Base-by-base conservation (phyloP, 352 stramenopile species). In the Aphanomyces astaci region DNA sequence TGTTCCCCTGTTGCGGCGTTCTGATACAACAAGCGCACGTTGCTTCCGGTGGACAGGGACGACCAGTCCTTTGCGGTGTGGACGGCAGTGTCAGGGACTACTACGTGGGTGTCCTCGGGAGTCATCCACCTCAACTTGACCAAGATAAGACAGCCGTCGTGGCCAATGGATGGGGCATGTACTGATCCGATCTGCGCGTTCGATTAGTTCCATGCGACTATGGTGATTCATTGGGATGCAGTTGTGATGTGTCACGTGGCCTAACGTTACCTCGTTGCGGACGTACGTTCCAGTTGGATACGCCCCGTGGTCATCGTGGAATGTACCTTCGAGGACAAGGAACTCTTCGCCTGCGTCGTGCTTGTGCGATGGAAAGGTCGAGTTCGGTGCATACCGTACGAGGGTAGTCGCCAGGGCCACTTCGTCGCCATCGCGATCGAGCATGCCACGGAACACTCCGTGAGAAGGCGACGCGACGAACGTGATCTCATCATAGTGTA, bases 331-430 rank as follows among this genome's bases (percentile, higher is more conserved):
- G 3, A 81, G 55, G 5, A 81, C 75, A 10, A 81, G 31, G 51
- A 78, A 81, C 64, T 81, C 75, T 71, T 81, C 75, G n/a, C 75
- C 75, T 48, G 73, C 75, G 60, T 72, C 66, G 57, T 81, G 75
- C 30, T 63, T 59, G 55, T 81, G 75, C 30, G 70, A 53, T 45
- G 75, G 73, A 64, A 81, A 78, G n/a, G 71, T 73, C 1, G 63
- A 72, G 56, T 76, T 72, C 9, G 73, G 71, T 51, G 72, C 11
- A 54, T 78, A 81, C 28, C 76, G 54, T 27, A 81, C 75, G 45
- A 81, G 74, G 2, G 75, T 79, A 19, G 75, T 81, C 30, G 73
- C 75, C 25, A 71, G 62, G 22, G 73, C 75, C 31, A 73, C 73
- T 56, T 81, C 75, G 32, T 57, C 49, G 27, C 49, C 49, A 25